phyloP scores from a whole-genome alignment of 2,329 filamentous ascomycete genomes.

The Teratosphaeria pseudoeucalypti region DNA sequence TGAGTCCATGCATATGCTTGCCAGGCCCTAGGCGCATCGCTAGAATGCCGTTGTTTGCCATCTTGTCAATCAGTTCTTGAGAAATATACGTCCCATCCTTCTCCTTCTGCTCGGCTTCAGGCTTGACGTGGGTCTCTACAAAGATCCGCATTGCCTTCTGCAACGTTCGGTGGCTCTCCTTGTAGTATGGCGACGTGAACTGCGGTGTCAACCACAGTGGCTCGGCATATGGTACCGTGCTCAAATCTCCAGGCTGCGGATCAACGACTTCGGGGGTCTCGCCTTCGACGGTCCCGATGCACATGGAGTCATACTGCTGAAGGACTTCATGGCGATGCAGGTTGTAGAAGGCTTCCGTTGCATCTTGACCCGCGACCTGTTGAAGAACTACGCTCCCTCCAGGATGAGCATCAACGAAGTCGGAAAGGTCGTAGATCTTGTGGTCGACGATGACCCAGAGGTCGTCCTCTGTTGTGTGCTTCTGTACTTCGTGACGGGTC shows the following conservation, averaged over 20 bases:
- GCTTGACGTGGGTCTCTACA: conserved; percentile 58
- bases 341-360: conserved; percentile 80
- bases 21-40: conserved; percentile 79
- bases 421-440: conserved; percentile 75
- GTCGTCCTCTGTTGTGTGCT: conserved; percentile 63
- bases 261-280: conserved; percentile 67
- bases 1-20: conserved; percentile 64
- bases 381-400: conserved; percentile 69
- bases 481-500: conserved; percentile 22
- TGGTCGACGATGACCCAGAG: conserved; percentile 80
- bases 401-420: conserved; percentile 77
- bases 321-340: conserved; percentile 86
- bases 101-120: conserved; percentile 69
- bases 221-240: conserved; percentile 71
- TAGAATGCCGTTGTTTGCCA: conserved; percentile 63
- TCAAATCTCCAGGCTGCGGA: conserved; percentile 60
- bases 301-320: conserved; percentile 63
- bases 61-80: conserved; percentile 62
- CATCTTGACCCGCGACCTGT: conserved; percentile 72
- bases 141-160: conserved; percentile 63
- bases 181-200: conserved; percentile 74
- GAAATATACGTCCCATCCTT: conserved; percentile 59
- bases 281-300: conserved; percentile 63
- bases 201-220: conserved; percentile 69
- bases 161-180: conserved; percentile 58